These are phyloP conservation scores for Populus davidiana DNA, from an alignment of 345 rosid genomes.

Conservation along the genomic window DNA sequence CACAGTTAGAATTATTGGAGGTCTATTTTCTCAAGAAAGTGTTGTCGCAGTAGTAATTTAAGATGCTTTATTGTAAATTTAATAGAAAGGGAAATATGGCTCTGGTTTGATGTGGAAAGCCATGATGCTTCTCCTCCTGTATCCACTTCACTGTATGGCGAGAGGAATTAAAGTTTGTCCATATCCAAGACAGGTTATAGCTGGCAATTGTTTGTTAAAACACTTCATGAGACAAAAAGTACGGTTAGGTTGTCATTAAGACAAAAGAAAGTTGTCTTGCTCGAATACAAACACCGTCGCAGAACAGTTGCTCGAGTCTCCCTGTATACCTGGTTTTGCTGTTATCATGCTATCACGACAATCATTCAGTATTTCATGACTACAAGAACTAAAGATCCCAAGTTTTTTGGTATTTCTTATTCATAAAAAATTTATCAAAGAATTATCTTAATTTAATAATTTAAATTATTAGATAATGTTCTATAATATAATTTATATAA, in stretches of 20 bases:
- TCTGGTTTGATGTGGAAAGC: background rate
- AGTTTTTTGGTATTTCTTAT: no score
- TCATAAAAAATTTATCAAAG: no score
- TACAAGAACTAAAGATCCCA: no score
- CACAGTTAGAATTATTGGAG: background rate
- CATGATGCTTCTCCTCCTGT: background rate
- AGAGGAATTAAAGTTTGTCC: background rate
- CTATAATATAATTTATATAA: no score
- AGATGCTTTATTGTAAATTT: background rate
- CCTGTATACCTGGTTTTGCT: no score
- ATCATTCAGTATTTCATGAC: background rate
- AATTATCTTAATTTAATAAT: no score
- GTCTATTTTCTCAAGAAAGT: background rate
- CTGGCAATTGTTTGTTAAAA: background rate
- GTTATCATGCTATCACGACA: background rate
- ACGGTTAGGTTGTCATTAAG: background rate
- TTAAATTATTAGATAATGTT: no score
- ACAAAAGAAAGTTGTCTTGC: background rate
- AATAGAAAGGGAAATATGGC: background rate
- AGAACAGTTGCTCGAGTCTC: background rate
- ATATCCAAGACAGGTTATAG: background rate
- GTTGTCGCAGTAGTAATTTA: background rate
- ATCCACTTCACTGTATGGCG: background rate
- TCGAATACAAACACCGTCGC: background rate
- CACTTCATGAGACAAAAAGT: background rate